phyloP scores from a whole-genome alignment of 2,329 filamentous ascomycete species.

The Paracorniculantispora psalliotae region DNA sequence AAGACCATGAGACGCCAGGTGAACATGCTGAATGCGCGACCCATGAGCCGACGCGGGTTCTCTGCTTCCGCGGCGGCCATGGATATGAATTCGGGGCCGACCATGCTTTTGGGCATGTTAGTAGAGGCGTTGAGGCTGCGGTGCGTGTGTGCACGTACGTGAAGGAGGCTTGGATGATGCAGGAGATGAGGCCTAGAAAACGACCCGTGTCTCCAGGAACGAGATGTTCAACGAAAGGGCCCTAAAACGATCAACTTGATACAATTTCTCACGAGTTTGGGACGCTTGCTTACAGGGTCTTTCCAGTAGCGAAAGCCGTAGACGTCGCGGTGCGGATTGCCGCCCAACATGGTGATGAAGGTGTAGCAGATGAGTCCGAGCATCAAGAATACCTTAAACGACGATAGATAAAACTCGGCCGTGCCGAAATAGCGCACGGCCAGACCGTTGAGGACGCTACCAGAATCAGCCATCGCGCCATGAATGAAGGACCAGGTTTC shows the following conservation, averaged over 20 bases:
- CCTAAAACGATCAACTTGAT: too few species aligned
- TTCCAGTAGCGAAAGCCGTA: slow-evolving; percentile 65
- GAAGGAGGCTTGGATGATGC: slow-evolving; percentile 41
- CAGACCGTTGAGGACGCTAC: slow-evolving; percentile 33
- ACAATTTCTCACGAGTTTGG: too few species aligned
- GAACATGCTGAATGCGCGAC: slow-evolving; percentile 51
- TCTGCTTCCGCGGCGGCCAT: slow-evolving; percentile 61
- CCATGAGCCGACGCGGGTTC: slow-evolving; percentile 51
- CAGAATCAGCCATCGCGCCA: too few species aligned
- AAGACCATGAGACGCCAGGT: slow-evolving; percentile 46
- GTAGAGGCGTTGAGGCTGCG: neutral
- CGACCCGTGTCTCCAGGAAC: slow-evolving; percentile 55
- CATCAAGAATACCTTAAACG: slow-evolving; percentile 53
- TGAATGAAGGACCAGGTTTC: neutral
- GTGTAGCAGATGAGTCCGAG: slow-evolving; percentile 55
- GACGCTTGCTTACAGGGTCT: slow-evolving; percentile 47
- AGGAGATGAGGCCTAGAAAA: slow-evolving; percentile 59
- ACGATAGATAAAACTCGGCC: slow-evolving; percentile 41
- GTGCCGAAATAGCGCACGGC: slow-evolving; percentile 40
- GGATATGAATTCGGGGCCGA: slow-evolving; percentile 58
- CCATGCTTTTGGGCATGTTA: slow-evolving; percentile 31
- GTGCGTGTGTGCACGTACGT: slow-evolving; percentile 30
- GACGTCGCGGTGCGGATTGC: slow-evolving; percentile 49
- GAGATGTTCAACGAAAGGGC: slow-evolving; percentile 46
- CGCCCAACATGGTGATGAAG: slow-evolving; percentile 56